Evolutionary conservation across 176 grass and related monocot species (phyloP).

Genomic region (Rhynchospora pubera): DNA sequence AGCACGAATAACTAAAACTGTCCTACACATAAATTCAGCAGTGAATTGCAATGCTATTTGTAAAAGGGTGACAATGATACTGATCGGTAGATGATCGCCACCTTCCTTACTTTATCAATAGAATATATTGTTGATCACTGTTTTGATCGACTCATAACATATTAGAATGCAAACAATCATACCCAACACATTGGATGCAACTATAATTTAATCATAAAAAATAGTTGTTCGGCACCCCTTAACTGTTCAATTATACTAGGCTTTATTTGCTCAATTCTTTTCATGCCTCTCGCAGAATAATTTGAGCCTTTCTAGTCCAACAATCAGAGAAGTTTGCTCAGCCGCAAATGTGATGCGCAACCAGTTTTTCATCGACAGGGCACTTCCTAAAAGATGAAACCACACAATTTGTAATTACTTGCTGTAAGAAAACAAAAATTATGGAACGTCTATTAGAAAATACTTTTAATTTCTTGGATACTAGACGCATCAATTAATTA

Average conservation of each 20-base stretch:
- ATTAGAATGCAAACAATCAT: not conserved
- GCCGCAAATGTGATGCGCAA: constrained; percentile 17
- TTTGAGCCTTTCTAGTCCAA: constrained; percentile 15
- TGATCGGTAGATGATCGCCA: not conserved
- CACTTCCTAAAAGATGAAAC: constrained; percentile 11
- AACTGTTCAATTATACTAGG: not conserved
- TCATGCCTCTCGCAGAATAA: constrained; percentile 19
- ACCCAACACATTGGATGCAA: not conserved
- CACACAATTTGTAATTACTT: not conserved
- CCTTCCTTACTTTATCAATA: not conserved
- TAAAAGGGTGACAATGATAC: too few species aligned
- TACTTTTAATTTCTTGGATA: not conserved
- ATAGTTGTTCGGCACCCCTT: not conserved
- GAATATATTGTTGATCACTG: not conserved
- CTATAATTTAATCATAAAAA: not conserved
- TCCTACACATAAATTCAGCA: too few species aligned
- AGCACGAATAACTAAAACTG: too few species aligned
- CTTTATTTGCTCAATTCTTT: not conserved
- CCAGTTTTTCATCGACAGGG: constrained; percentile 25
- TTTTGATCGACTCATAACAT: not conserved
- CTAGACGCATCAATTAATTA: not conserved
- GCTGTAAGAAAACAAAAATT: not conserved
- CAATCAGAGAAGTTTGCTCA: constrained; percentile 3
- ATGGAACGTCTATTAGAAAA: not conserved
- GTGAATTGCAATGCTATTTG: too few species aligned